phyloP scores from a whole-genome alignment of 805 yeast species.

The Saturnispora mendoncae region DNA sequence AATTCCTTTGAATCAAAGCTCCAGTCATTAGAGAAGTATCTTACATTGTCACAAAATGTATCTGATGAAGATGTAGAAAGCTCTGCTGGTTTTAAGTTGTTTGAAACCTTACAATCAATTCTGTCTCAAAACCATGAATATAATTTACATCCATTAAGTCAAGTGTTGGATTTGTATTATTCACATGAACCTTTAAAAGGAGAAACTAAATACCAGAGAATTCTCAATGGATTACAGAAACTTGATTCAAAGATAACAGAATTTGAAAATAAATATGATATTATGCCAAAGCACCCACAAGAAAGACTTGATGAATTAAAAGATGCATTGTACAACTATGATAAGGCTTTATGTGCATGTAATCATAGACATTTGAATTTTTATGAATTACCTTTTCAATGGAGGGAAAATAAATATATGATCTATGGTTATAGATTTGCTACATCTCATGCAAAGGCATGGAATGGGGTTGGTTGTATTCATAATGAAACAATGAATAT shows the following conservation, averaged over 20 bases:
- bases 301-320: constrained; percentile 24
- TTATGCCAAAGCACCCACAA: constrained; percentile 21
- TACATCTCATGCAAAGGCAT: constrained; percentile 48
- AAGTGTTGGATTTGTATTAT: constrained; percentile 26
- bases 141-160: constrained; percentile 23
- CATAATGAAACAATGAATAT: constrained; percentile 91
- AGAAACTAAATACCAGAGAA: constrained; percentile 17
- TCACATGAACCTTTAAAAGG: constrained; percentile 13
- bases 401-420: constrained; percentile 89
- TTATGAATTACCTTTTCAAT: constrained; percentile 82
- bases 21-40: constrained; percentile 24
- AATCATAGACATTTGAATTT: constrained; percentile 50
- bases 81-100: constrained; percentile 19
- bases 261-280: constrained; percentile 29
- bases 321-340: constrained; percentile 38
- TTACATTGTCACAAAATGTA: constrained; percentile 15
- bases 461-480: constrained; percentile 47
- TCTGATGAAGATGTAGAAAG: constrained; percentile 5
- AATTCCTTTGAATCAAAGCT: constrained; percentile 23
- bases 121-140: constrained; percentile 20
- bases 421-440: constrained; percentile 80
- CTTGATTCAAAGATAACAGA: constrained; percentile 34
- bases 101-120: constrained; percentile 19
- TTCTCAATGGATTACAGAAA: constrained; percentile 30
- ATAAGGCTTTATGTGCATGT: constrained; percentile 37